Percentiles rank a stretch among this genome's conserved stretches.
Evolutionary conservation across 768 basidiomycete genomes (phyloP).

Genomic region (Gelatoporia subvermispora): DNA sequence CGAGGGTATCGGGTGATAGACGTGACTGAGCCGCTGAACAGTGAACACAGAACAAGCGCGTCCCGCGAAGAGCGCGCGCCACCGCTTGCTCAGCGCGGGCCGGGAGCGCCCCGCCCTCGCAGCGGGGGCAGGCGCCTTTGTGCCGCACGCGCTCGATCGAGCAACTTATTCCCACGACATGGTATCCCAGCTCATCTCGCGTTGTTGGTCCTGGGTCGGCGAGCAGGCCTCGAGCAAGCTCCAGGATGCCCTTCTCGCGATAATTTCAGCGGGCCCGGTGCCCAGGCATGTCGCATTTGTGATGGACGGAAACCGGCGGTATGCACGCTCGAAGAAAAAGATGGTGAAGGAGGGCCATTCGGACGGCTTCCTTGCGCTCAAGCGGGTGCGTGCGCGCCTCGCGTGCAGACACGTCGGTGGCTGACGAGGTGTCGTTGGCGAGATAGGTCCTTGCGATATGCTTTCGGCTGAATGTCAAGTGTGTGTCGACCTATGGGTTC

Average conservation of each 20-base stretch:
- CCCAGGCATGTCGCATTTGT: constrained; percentile 91
- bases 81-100: neutral
- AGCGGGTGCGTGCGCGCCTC: constrained; percentile 50
- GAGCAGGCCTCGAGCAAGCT: constrained; percentile 17
- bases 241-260: constrained; percentile 49
- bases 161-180: constrained; percentile 14
- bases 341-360: constrained; percentile 74
- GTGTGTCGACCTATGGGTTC: constrained; percentile 96
- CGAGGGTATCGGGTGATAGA: neutral
- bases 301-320: constrained; percentile 96
- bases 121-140: neutral
- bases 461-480: constrained; percentile 68
- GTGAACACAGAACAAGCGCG: neutral
- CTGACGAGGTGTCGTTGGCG: neutral
- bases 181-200: constrained; percentile 23
- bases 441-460: constrained; percentile 81
- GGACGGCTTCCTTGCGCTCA: constrained; percentile 77
- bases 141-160: neutral
- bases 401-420: neutral
- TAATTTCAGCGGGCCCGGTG: constrained; percentile 79
- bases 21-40: neutral
- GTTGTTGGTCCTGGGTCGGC: constrained; percentile 17
- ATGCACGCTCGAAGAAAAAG: constrained; percentile 66
- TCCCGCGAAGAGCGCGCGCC: neutral
- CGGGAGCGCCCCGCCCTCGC: too few relatives aligned